Evolutionary conservation across 768 basidiomycete species (phyloP), one percentile per base, ranked within the genome.

Genomic region (Tephrocybe rancida): DNA sequence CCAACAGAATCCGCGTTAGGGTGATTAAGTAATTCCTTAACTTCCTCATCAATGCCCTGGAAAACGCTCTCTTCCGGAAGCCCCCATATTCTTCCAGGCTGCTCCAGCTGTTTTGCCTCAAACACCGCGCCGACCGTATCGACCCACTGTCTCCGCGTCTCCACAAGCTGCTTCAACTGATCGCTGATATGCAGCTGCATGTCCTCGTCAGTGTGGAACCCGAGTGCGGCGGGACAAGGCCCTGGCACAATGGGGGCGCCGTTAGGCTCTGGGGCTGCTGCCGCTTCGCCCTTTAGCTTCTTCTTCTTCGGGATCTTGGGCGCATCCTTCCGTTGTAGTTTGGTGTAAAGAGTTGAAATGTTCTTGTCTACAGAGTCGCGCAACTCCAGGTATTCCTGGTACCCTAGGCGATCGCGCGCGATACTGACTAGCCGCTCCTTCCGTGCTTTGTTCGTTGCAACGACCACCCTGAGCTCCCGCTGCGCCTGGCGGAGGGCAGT

Each of bases 401-500:
- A 92, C 5, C 87, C 94, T 16, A 98, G 79, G 19, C 95, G 84
- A 63, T 95, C 92, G 55, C 87, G 84, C 25, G 95, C 94, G 56
- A 95, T 81, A 13, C 77, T 74, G 13, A 79, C 79, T 2, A 98
- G 80, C 3, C 90, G 85, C 26, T 72, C 70, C 66, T 89, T 89
- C 11, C 96, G 87, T 3, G 84, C 82, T 62, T 95, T 92, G 76
- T 99, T 99, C 53, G 85, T 79, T 8, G 86, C 80, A 2, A 89
- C 77, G 44, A 98, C 90, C 5, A 73, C 74, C 9, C 88, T 84
- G 5, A 99, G 80, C 59, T 93, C 85, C 13, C 80, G 73, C 67
- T 99, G 97, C 16, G 92, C 90, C 38, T 92, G 87, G 2, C 96
- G 88, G 1, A 99, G 82, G 1, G 92, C 89, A 1, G 90, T 86